phyloP scores from a whole-genome alignment of 225 moss, liverwort and hornwort genomes.

The Marchantia polymorpha region DNA sequence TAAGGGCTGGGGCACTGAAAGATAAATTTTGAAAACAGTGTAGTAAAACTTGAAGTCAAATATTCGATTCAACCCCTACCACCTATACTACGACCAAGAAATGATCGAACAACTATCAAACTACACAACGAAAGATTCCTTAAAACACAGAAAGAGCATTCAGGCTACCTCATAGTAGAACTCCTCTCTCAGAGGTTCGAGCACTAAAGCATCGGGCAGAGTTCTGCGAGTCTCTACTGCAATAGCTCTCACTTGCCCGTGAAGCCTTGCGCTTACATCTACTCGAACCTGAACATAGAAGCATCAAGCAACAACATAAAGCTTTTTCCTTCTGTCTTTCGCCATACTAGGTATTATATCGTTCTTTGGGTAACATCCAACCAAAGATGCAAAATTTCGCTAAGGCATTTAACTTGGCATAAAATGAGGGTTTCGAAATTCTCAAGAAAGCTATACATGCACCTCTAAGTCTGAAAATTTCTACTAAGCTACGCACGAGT shows the following conservation, averaged over 20 bases:
- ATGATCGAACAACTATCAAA: too few relatives aligned
- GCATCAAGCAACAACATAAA: neutral
- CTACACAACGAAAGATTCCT: too few relatives aligned
- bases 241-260: constrained; percentile 72
- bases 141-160: neutral
- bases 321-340: neutral
- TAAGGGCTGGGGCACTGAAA: neutral
- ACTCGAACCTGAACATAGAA: constrained; percentile 62
- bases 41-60: too few relatives aligned
- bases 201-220: constrained; percentile 55
- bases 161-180: constrained; percentile 74
- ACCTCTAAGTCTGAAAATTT: too few relatives aligned
- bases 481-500: too few relatives aligned
- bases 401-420: neutral
- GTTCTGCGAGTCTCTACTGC: constrained; percentile 68
- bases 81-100: too few relatives aligned
- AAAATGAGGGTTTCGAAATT: too few relatives aligned
- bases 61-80: too few relatives aligned
- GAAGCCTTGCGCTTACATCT: constrained; percentile 91
- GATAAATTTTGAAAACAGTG: too few relatives aligned
- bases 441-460: too few relatives aligned
- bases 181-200: constrained; percentile 76
- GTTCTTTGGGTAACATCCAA: neutral
- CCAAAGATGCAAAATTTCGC: neutral
- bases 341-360: neutral